These are phyloP conservation scores for Spiromastix sp. DNA, from an alignment of 2,329 filamentous ascomycete genomes.

Conservation along the genomic window DNA sequence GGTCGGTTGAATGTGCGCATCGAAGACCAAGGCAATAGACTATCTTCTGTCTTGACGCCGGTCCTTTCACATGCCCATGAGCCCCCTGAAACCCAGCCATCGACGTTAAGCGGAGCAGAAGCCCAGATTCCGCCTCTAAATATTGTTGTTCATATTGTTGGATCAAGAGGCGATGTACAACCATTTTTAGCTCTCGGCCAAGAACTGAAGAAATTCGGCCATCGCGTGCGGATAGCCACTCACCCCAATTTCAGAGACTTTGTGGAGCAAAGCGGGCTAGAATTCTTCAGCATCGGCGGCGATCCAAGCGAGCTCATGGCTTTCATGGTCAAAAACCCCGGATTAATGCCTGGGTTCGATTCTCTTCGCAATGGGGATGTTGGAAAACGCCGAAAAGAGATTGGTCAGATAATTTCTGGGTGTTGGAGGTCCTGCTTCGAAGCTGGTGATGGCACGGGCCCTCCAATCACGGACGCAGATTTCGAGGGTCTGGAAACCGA, in stretches of 20 bases:
- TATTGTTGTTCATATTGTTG: constrained; percentile 65
- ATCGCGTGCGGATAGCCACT: constrained; percentile 64
- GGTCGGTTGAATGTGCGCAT: constrained; percentile 73
- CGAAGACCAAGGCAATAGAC: constrained; percentile 55
- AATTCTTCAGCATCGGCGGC: constrained; percentile 69
- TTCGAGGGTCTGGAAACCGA: constrained; percentile 36
- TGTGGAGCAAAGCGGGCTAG: constrained; percentile 58
- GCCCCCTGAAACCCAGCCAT: constrained; percentile 1
- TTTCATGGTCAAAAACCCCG: constrained; percentile 85
- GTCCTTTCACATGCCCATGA: constrained; percentile 35
- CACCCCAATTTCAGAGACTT: constrained; percentile 59
- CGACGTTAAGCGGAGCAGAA: constrained; percentile 23
- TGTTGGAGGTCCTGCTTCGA: constrained; percentile 84
- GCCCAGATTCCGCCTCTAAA: constrained; percentile 51
- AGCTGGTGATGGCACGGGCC: constrained; percentile 55
- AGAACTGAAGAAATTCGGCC: constrained; percentile 55
- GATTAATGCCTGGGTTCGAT: constrained; percentile 72
- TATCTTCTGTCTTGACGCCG: constrained; percentile 58
- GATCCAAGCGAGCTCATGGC: constrained; percentile 70
- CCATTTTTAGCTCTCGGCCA: constrained; percentile 63
- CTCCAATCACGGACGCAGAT: constrained; percentile 42
- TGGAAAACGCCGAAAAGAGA: constrained; percentile 60
- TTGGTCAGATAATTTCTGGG: constrained; percentile 69
- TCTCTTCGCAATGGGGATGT: constrained; percentile 68
- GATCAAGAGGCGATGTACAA: constrained; percentile 65